A percentile compares a stretch with the other conserved stretches of the same genome.
Conservation (phyloP, 2,329 filamentous ascomycete genomes). For the Albophoma yamanashiensis region DNA sequence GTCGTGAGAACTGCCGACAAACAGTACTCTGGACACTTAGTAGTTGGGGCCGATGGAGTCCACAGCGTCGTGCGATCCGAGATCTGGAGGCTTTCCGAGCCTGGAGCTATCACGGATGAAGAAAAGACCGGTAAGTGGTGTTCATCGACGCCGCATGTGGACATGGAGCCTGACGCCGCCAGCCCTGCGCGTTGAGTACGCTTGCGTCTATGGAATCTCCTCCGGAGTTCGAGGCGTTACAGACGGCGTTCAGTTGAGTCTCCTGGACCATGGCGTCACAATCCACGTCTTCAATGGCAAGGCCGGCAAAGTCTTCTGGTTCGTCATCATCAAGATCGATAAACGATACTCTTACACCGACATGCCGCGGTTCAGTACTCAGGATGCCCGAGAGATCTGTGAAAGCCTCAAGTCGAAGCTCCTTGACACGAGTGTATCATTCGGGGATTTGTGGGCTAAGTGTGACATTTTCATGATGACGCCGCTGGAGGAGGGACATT, state of each 20-base stretch:
- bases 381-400: conserved; percentile 1
- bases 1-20: conserved; percentile 20
- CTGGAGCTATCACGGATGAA: conserved; percentile 8
- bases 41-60: conserved; percentile 28
- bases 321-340: conserved; percentile 18
- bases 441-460: conserved; percentile 17
- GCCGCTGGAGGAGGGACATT: conserved; percentile 19
- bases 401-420: neutral
- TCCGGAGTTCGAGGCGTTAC: conserved; percentile 10
- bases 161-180: neutral
- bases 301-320: conserved; percentile 21
- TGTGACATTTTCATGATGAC: conserved; percentile 16
- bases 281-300: conserved; percentile 19
- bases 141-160: neutral
- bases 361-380: neutral
- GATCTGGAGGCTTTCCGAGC: conserved; percentile 11
- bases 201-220: conserved; percentile 25
- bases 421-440: conserved; percentile 4
- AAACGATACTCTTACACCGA: neutral
- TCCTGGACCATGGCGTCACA: conserved; percentile 11
- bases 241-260: conserved; percentile 8
- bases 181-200: conserved; percentile 12
- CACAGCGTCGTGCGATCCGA: conserved; percentile 22
- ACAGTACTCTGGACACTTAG: conserved; percentile 17
- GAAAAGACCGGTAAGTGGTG: conserved; percentile 6